Base-by-base conservation (phyloP, 2,329 filamentous ascomycete genomes). In the Colletotrichum trifolii region DNA sequence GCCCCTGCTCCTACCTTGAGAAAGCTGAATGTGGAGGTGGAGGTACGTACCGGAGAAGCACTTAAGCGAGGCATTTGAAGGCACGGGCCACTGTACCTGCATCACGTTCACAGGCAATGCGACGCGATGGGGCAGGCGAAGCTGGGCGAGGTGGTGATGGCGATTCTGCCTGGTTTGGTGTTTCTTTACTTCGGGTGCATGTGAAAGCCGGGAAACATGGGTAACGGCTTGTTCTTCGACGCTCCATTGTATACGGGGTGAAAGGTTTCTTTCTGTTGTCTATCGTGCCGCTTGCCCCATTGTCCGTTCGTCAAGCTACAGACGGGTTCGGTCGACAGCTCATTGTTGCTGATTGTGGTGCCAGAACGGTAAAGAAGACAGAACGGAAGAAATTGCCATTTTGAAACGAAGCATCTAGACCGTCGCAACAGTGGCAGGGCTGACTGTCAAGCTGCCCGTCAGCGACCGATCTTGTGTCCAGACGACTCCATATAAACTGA, bases 11-110 rank as follows among this genome's bases (percentile, higher is more conserved):
- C 11, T 46, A n/a, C 52, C 35, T 61, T n/a, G 49, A 40, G 33
- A 35, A 40, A n/a, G 33, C 15, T 61, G 45, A 15, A 39, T 25
- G 25, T 25, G 34, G 17, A 34, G 10, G 33, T 13, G 17, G 10
- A 4, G 53, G 52, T 57, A 66, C 63, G 40, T 57, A 56, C 33
- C 46, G 15, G 11, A 1, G 8, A 45, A 35, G 57, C 39, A 48
- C 49, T 57, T 56, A 62, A 55, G 59, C 62, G 53, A 63, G 47
- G 9, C 3, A 62, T 36, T 17, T 12, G 9, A 12, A 40, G 42
- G 63, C 63, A 66, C 63, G 53, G 63, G 34, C 59, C 63, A 66
- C 10, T 25, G 52, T 53, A 47, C 36, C 58, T 56, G 42, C 53
- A 62, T 53, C n/a, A 36, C 25, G 4, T 25, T 25, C 25, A 25